Base-by-base conservation (phyloP, 257 asterid species). In the Salvia splendens region DNA sequence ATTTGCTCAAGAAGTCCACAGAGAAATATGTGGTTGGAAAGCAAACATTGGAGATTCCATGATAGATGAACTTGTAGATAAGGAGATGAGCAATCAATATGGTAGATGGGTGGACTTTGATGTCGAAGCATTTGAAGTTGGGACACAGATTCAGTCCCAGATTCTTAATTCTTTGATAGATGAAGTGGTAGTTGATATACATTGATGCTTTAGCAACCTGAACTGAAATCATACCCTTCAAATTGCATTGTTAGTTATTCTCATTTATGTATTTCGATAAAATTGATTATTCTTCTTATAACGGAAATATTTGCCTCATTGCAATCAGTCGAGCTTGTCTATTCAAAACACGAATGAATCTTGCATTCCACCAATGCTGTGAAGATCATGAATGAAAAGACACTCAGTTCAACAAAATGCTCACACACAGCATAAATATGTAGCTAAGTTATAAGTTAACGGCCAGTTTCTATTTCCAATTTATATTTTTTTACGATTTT, bases 51-150 rank as follows among this genome's bases (percentile, higher is more conserved):
- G 89, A 56, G 86, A 91, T 63, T 80, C 80, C 41, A 83, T 76
- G 91, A 91, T 88, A 3, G 99, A 91, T 79, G 97, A 88, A 58
- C 90, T 91, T n/a, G 95, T 94, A 5, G 93, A 91, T 75, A 85
- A 72, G 71, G 96, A 94, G 62, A 94, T 94, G 97, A 88, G 95
- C 84, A 72, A 78, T 71, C 84, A 69, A 52, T 52, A 67, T n/a
- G 96, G 99, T 8, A 81, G 73, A 82, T 94, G 99, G 99, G 79
- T 84, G n/a, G 84, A 88, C 60, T 90, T 82, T 64, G 95, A 94
- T 28, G 67, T 61, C 6, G 99, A 91, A 80, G 84, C 71, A n/a
- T 94, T 76, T 67, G 99, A 94, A 75, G 65, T 88, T 6, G 99
- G 99, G 73, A 35, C 61, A 12, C 86, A 88, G 79, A 78, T 91